phyloP scores from a whole-genome alignment of 352 stramenopile genomes.

The Phytophthora syringae region DNA sequence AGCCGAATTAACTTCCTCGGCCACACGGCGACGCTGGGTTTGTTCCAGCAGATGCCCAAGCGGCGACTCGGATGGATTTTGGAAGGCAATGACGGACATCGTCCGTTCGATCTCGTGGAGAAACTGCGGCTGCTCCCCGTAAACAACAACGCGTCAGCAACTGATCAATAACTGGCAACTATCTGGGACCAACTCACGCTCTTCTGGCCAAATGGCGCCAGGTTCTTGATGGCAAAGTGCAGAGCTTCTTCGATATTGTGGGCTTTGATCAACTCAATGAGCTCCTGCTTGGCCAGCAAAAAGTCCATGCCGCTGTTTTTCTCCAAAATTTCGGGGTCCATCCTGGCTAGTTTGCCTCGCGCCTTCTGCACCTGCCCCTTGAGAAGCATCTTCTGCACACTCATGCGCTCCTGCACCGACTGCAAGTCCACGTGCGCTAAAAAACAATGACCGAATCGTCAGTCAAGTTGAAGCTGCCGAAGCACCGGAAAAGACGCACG shows the following conservation, averaged over 20 bases:
- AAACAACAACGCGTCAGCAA: neutral
- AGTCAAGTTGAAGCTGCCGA: slow-evolving; percentile 22
- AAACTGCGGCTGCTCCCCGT: slow-evolving; percentile 63
- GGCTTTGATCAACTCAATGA: slow-evolving; percentile 81
- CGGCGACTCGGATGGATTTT: slow-evolving; percentile 64
- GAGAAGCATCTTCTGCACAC: slow-evolving; percentile 68
- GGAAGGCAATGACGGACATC: slow-evolving; percentile 81
- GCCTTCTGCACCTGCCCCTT: slow-evolving; percentile 69
- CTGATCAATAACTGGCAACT: slow-evolving; percentile 7
- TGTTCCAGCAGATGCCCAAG: slow-evolving; percentile 67
- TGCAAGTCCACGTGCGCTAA: slow-evolving; percentile 76
- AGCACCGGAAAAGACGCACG: slow-evolving; percentile 46
- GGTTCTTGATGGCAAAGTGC: slow-evolving; percentile 72
- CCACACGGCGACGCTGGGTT: slow-evolving; percentile 65
- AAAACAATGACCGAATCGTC: neutral
- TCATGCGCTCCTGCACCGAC: slow-evolving; percentile 77
- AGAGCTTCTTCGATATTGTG: slow-evolving; percentile 71
- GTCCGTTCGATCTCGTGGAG: slow-evolving; percentile 81
- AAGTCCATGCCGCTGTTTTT: slow-evolving; percentile 73
- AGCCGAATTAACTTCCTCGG: slow-evolving; percentile 77
- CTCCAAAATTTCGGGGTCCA: slow-evolving; percentile 68
- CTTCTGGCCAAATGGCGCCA: slow-evolving; percentile 77
- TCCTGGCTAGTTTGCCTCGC: slow-evolving; percentile 54
- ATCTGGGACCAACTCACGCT: slow-evolving; percentile 55
- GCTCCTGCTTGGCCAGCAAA: slow-evolving; percentile 79